Evolutionary conservation across 1,284 basidiomycete genomes (phyloP), one percentile per base, ranked within the genome.

Genomic region (Mycosarcoma maydis): DNA sequence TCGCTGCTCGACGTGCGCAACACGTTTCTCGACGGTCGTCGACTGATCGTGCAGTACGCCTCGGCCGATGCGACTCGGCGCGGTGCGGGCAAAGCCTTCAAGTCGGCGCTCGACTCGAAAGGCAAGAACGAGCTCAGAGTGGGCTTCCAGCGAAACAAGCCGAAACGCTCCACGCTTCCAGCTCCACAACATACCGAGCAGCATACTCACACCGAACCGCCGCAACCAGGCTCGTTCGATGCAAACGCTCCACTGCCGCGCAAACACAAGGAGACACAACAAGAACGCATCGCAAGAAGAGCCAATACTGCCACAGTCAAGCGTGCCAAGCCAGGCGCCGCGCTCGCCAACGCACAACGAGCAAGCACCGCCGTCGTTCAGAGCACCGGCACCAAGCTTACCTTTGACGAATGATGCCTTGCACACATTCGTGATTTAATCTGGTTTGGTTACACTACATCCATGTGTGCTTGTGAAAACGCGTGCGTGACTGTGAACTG

Each of bases 11-110:
- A 97, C 78, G 86, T 89, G 37, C 88, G 88, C 77, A 98, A 96
- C 80, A 90, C 92, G 81, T 86, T 86, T 40, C 85, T 96, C 45
- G 87, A 92, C 78, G 93, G 93, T 6, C 87, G 94, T 39, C 87
- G 89, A 60, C 87, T 98, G 43, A 87, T 90, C 3, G 87, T 97
- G n/a, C 91, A 98, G 83, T 94, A 89, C 74, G 92, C 91, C 9
- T 89, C 90, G 30, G 85, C 89, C 6, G 92, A 94, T 27, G 92
- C 92, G 5, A 90, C 94, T 20, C 75, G 84, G 34, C 67, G 82
- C 38, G 80, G 81, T 38, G 59, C 73, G 16, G 38, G 72, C 41
- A 74, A 68, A 32, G 40, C 23, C 1, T 41, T 52, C n/a, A 51
- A 44, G 23, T 17, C 16, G 7, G 36, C 36, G 7, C 34, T 59